Percentiles rank a stretch among this genome's conserved stretches.
phyloP scores from a whole-genome alignment of 371 early-diverging fungal species.

The Mucor ambiguus region DNA sequence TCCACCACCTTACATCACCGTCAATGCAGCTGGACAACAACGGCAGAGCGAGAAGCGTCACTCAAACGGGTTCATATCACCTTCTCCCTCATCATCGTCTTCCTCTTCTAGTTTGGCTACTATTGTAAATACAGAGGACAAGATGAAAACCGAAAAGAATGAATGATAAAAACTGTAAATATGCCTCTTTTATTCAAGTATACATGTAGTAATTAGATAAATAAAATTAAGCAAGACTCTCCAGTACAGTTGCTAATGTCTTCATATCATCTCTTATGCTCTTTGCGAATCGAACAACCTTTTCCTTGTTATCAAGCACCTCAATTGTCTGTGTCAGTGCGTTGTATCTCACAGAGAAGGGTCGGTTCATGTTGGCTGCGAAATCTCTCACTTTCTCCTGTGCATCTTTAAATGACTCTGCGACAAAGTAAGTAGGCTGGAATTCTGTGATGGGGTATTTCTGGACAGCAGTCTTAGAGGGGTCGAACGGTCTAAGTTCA shows the following conservation, averaged over 20 bases:
- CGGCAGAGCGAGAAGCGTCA: background rate
- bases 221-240: constrained; percentile 43
- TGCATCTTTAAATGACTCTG: constrained; percentile 92
- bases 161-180: background rate
- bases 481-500: constrained; percentile 83
- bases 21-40: background rate
- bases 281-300: constrained; percentile 77
- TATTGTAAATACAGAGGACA: constrained; percentile 1
- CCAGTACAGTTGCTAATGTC: constrained; percentile 70
- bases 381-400: constrained; percentile 91
- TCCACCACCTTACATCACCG: background rate
- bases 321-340: constrained; percentile 90
- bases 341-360: constrained; percentile 92
- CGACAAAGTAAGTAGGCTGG: constrained; percentile 96
- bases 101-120: background rate
- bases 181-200: background rate
- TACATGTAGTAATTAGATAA: constrained; percentile 1
- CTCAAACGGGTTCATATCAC: background rate
- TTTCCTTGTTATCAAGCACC: constrained; percentile 82
- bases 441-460: constrained; percentile 94
- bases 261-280: constrained; percentile 76
- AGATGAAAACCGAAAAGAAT: constrained; percentile 1
- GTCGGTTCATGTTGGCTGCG: constrained; percentile 76
- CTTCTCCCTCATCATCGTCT: background rate
- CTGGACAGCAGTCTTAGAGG: constrained; percentile 75